Percentiles rank a stretch among this genome's conserved stretches.
Conservation (phyloP, 2,329 filamentous ascomycete genomes). For the Ophiostoma quercus region DNA sequence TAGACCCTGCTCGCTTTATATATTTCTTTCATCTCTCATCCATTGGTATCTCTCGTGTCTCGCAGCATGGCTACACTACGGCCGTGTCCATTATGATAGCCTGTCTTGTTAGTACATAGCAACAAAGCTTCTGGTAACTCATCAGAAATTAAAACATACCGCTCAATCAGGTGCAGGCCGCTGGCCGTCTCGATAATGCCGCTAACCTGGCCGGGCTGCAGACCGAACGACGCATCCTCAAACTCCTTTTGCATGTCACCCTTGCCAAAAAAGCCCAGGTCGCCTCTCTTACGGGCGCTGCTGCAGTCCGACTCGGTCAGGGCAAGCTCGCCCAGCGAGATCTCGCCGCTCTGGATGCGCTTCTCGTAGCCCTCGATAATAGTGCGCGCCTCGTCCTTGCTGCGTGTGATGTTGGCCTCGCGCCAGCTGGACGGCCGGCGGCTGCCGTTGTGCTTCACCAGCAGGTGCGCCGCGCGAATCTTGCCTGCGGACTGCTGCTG, state of each 20-base stretch:
- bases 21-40: background rate
- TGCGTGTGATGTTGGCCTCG: conserved; percentile 79
- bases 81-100: conserved; percentile 19
- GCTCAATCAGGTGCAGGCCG: conserved; percentile 91
- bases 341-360: conserved; percentile 66
- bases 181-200: conserved; percentile 85
- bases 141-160: conserved; percentile 47
- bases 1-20: background rate
- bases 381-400: conserved; percentile 76
- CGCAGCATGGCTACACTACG: background rate
- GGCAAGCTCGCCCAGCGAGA: conserved; percentile 74
- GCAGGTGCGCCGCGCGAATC: conserved; percentile 86
- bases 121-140: background rate
- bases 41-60: background rate
- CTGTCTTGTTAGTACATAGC: conserved; percentile 10
- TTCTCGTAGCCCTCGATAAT: conserved; percentile 72
- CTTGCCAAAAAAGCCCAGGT: conserved; percentile 88
- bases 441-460: conserved; percentile 89
- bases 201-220: conserved; percentile 83
- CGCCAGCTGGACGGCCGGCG: conserved; percentile 89
- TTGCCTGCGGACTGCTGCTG: conserved; percentile 53
- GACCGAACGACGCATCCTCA: conserved; percentile 88
- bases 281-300: conserved; percentile 87
- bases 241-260: conserved; percentile 99
- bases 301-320: conserved; percentile 90